Evolutionary conservation across 352 stramenopile species (phyloP), one percentile per base, ranked within the genome.

Genomic region (Pythium dissotocum): DNA sequence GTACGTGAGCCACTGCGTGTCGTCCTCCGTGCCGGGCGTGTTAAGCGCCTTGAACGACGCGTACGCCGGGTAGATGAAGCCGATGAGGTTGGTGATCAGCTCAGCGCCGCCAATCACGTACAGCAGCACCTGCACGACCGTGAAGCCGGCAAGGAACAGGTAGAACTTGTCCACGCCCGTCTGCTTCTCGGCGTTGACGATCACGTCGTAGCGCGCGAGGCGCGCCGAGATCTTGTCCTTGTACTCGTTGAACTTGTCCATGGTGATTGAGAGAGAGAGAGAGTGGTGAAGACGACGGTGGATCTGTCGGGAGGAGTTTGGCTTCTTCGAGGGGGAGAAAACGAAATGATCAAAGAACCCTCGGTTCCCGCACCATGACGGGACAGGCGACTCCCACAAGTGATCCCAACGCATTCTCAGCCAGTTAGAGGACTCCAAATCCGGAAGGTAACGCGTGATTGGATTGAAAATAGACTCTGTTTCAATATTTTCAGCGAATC

Each of bases 1-100:
- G 78, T 97, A 97, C 16, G 87, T 94, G 49, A 97, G 79, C 89
- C 89, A 97, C 79, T 94, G 85, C 40, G 87, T 96, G 78, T 96
- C 87, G 46, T 96, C 88, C 9, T 79, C 73, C 46, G 84, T 83
- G 62, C 64, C 72, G 18, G 81, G 72, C 59, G 85, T 91, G 75
- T 85, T 92, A 16, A 96, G 85, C 49, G 89, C 89, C 81, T 95
- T 95, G 78, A 97, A 96, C 42, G 85, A 94, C 79, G 84, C 80
- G 77, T 96, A 97, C 53, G 87, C 87, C 42, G 89, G 89, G 77
- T 95, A 97, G 67, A 95, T 82, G 64, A 97, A 94, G 57, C 88
- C 88, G 65, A 96, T 83, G 42, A 95, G 79, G 69, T 87, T 87
- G 65, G 88, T 86, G 38, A 96, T 70, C 13, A 96, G 77, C 70